Conservation (phyloP, 345 rosid species). For the Corchorus capsularis region DNA sequence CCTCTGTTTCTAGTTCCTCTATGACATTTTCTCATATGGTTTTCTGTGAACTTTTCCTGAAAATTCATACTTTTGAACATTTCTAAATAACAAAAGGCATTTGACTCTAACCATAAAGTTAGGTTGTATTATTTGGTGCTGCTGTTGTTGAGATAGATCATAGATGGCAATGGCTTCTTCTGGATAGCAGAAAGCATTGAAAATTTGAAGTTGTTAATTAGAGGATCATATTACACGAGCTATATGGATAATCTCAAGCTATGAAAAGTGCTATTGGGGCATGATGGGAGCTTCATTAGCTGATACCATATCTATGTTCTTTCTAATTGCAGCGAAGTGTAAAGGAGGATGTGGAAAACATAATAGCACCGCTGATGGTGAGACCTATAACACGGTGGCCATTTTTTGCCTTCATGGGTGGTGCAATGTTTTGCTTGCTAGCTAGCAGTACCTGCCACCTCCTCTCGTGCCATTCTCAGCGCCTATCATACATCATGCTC, state of each 20-base stretch:
- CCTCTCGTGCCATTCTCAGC: conserved; percentile 83
- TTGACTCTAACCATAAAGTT: background rate
- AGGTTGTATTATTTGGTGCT: background rate
- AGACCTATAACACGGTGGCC: conserved; percentile 95
- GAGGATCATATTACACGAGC: background rate
- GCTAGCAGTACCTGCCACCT: conserved; percentile 92
- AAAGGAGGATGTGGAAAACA: conserved; percentile 76
- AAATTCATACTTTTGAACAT: background rate
- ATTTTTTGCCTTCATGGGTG: conserved; percentile 83
- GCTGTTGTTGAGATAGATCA: background rate
- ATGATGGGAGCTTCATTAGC: conserved; percentile 9
- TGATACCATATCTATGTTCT: conserved; percentile 17
- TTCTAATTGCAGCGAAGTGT: conserved; percentile 52
- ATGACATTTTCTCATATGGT: too few relatives aligned
- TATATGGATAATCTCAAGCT: background rate
- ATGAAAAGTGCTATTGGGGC: background rate
- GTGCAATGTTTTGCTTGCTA: conserved; percentile 95
- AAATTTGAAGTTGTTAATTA: background rate
- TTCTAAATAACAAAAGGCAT: background rate
- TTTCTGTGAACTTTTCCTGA: background rate
- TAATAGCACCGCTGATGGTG: conserved; percentile 68
- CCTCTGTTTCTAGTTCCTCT: background rate
- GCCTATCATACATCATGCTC: conserved; percentile 83
- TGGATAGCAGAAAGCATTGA: background rate
- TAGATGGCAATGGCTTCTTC: background rate